Evolutionary conservation across 176 grass and related monocot species (phyloP), one percentile per base, ranked within the genome.

Genomic region (Bromus sterilis): DNA sequence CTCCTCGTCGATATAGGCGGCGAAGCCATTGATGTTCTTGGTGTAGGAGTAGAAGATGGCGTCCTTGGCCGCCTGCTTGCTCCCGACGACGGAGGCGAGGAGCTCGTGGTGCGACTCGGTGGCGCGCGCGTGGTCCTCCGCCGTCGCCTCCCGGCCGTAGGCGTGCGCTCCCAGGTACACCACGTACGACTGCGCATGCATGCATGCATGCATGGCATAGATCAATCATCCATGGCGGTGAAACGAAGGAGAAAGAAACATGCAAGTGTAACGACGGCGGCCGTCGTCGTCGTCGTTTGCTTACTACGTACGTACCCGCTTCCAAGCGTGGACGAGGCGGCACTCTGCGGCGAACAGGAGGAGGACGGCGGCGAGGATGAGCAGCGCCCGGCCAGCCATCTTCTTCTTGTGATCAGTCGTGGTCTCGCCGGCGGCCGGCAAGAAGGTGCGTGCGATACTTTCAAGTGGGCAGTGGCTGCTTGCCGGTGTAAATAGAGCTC

Each of bases 1-100:
- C 25, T 87, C 71, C 21, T 85, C 87, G 46, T 94, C 94, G 16
- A 94, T 25, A 35, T 68, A 82, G 4, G 89, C 94, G 12, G 85
- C 91, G 61, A 97, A 97, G 53, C 94, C 94, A 56, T 97, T 97
- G 56, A 97, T 86, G 85, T 69, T 67, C 79, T 90, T 97, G 0
- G 77, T 88, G 87, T 97, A 97, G 39, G 94, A 97, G 81, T 97
- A 97, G 78, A 94, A 80, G n/a, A 97, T 92, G 3, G 85, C 88
- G 6, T 71, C 56, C 30, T 31, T 72, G 8, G 87, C 91, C 64
- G 80, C 31, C 43, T 84, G 66, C 72, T 86, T 78, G 37, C 91
- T 87, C 34, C 87, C 87, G 20, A 97, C 55, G 48, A 84, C 49
- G 0, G 89, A 92, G 24, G 58, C 82, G 4, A 97, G 71, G 53